Base-by-base conservation (phyloP, 2,329 filamentous ascomycete genomes). In the Piedraia hortae region DNA sequence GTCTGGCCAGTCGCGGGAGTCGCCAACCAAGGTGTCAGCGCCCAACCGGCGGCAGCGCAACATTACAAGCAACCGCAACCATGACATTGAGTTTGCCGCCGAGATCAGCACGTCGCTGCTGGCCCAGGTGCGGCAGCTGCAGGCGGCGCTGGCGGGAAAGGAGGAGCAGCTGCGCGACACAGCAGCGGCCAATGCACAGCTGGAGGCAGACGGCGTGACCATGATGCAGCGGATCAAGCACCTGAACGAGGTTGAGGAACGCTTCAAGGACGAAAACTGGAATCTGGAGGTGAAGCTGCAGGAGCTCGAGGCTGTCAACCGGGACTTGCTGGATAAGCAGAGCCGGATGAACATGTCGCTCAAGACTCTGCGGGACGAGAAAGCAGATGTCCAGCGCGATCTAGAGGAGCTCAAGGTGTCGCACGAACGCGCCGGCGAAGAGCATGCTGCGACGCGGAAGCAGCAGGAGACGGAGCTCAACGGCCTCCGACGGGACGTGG, bases 191-290 rank as follows among this genome's bases (percentile, higher is more conserved):
- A 74, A 71, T 35, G 69, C 71, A 4, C 62, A 64, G 28, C 55
- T 93, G 16, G 80, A 93, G 43, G 59, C 74, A 15, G 80, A 91
- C 32, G 61, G 67, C 0, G 72, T 89, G 41, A 63, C 60, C 3
- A 62, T 88, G 31, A 61, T 70, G 23, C 74, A 88, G 42, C 65
- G 78, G 15, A 53, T 93, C 31, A 71, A 74, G 39, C 60, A 62
- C 4, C 54, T 91, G 18, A 80, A 91, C 35, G 85, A 97, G 46
- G 90, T 73, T 41, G 85, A 97, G 44, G 72, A 88, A 37, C 69
- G 75, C 23, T 90, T 89, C 51, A 93, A 91, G 48, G 85, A 97
- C 39, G 85, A 93, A 45, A 97, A 93, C 43, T 97, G 85, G 85
- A 82, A 73, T 30, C 58, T 97, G 16, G 85, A 97, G 45, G 89